These are phyloP conservation scores for Lactuca sativa DNA, from an alignment of 129 eudicot genomes.

Conservation along the genomic window DNA sequence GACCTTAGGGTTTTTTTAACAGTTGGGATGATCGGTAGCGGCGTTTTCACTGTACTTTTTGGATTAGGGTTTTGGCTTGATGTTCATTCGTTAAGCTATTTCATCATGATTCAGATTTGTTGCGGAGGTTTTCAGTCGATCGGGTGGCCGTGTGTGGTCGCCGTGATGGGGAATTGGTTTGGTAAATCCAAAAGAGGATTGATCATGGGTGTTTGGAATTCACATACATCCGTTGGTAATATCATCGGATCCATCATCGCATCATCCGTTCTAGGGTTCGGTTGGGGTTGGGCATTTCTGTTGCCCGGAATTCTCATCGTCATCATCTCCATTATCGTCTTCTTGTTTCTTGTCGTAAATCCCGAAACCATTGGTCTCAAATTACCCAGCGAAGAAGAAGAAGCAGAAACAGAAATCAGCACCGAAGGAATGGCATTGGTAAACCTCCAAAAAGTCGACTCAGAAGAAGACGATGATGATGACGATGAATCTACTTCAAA, in stretches of 20 bases:
- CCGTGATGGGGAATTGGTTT: conserved; percentile 93
- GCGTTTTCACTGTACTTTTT: conserved; percentile 55
- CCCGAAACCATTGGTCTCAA: conserved; percentile 75
- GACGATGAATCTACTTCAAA: conserved; percentile 26
- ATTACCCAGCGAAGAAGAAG: conserved; percentile 44
- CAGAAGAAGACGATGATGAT: conserved; percentile 27
- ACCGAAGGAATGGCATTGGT: conserved; percentile 63
- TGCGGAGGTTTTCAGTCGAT: conserved; percentile 89
- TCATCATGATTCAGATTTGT: conserved; percentile 50
- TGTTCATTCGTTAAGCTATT: conserved; percentile 62
- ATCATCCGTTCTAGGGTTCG: conserved; percentile 64
- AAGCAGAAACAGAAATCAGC: conserved; percentile 48
- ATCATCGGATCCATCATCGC: conserved; percentile 83
- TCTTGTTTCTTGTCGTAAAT: conserved; percentile 71
- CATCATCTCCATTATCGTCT: conserved; percentile 45
- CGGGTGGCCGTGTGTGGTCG: conserved; percentile 99
- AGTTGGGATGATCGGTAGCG: conserved; percentile 88
- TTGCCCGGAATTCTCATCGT: conserved; percentile 67
- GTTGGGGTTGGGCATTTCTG: conserved; percentile 98
- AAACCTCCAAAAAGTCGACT: conserved; percentile 40
- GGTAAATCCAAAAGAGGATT: conserved; percentile 78
- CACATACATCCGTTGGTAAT: conserved; percentile 88
- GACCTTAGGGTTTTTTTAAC: conserved; percentile 68
- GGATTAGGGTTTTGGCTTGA: conserved; percentile 81
- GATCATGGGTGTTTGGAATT: conserved; percentile 95